Percentiles rank a stretch among this genome's conserved stretches.
Conservation (phyloP, 1,284 basidiomycete species). For the Cryptococcus floricola region DNA sequence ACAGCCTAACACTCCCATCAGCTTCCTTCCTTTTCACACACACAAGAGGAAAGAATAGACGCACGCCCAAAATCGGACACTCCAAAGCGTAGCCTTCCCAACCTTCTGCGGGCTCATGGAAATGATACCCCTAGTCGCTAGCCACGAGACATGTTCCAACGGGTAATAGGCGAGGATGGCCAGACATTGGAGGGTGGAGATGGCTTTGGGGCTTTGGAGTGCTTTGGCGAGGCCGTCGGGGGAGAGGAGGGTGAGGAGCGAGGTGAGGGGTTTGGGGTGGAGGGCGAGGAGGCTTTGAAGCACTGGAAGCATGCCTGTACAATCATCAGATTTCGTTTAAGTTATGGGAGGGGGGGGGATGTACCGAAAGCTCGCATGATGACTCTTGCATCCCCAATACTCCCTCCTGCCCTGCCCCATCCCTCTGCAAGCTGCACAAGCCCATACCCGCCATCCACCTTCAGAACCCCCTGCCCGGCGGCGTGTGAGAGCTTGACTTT, state of each 20-base stretch:
- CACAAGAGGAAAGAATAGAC: conserved; percentile 9
- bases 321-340: too few relatives aligned
- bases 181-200: conserved; percentile 39
- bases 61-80: conserved; percentile 47
- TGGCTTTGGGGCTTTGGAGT: conserved; percentile 24
- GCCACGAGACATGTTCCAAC: conserved; percentile 43
- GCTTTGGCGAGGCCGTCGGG: conserved; percentile 3
- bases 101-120: conserved; percentile 22
- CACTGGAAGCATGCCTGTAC: conserved; percentile 33
- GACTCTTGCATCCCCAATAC: conserved; percentile 42
- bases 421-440: conserved; percentile 32
- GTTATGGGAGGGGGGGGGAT: too few relatives aligned
- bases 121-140: conserved; percentile 40
- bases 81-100: conserved; percentile 29
- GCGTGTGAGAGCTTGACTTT: conserved; percentile 9
- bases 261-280: conserved; percentile 31
- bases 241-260: conserved; percentile 19
- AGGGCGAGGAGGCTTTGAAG: conserved; percentile 35
- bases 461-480: neutral
- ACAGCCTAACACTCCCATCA: conserved; percentile 20
- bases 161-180: conserved; percentile 43
- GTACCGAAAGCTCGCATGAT: conserved; percentile 46
- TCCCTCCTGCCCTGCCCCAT: conserved; percentile 28
- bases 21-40: neutral
- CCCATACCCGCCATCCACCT: conserved; percentile 12